Conservation (phyloP, 768 basidiomycete genomes). For the Botryobasidium botryosum region DNA sequence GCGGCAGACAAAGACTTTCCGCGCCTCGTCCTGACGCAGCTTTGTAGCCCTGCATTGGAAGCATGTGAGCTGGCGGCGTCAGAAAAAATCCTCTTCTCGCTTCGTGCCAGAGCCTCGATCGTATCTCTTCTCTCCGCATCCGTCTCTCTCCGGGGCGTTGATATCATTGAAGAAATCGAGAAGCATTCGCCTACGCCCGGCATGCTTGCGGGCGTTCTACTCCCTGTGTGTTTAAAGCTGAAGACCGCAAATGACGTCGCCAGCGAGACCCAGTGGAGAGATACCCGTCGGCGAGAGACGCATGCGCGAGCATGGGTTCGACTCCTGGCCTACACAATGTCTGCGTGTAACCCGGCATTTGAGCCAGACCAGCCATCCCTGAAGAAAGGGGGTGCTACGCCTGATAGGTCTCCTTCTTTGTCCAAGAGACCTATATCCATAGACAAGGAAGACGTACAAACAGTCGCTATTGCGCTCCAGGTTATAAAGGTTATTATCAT, state of each 20-base stretch:
- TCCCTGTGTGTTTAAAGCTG: constrained; percentile 41
- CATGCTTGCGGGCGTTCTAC: constrained; percentile 44
- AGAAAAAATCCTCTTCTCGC: constrained; percentile 25
- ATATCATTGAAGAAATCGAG: constrained; percentile 40
- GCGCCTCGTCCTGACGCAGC: constrained; percentile 20
- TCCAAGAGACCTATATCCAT: background rate
- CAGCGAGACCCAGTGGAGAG: constrained; percentile 26
- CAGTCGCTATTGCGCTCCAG: constrained; percentile 35
- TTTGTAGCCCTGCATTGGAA: constrained; percentile 25
- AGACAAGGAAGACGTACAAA: background rate
- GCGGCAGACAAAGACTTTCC: constrained; percentile 13
- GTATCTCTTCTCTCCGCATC: constrained; percentile 22
- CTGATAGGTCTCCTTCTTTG: background rate
- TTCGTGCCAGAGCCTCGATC: constrained; percentile 21
- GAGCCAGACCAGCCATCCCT: background rate
- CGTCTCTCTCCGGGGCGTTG: constrained; percentile 32
- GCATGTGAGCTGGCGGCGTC: constrained; percentile 31
- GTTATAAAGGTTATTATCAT: constrained; percentile 49
- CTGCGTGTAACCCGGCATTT: constrained; percentile 27
- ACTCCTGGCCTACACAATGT: constrained; percentile 40
- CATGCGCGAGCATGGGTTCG: constrained; percentile 42
- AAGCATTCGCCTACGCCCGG: constrained; percentile 36
- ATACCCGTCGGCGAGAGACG: constrained; percentile 30
- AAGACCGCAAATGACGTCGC: constrained; percentile 32
- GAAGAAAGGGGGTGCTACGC: background rate